Conservation (phyloP, 345 rosid genomes). For the Salix purpurea region DNA sequence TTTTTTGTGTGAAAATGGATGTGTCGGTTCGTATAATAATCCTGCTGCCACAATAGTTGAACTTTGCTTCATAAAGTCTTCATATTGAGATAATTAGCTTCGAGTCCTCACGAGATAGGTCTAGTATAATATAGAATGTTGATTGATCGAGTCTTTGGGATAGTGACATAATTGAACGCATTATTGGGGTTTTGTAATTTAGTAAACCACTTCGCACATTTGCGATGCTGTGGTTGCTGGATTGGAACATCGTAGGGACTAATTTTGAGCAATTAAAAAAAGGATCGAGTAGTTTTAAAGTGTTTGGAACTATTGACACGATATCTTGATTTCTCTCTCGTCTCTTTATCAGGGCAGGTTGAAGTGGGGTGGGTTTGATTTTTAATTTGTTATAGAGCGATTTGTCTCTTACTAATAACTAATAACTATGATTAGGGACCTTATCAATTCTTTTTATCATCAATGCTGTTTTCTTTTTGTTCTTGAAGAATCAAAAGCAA, state of each 20-base stretch:
- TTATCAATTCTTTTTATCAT: conserved; percentile 4
- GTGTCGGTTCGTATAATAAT: neutral
- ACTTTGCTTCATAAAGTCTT: neutral
- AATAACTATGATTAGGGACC: conserved; percentile 12
- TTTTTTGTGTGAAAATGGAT: neutral
- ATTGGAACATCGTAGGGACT: conserved; percentile 4
- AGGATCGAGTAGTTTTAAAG: conserved; percentile 6
- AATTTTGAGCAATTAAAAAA: neutral
- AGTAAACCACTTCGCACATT: neutral
- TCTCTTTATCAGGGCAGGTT: conserved; percentile 22
- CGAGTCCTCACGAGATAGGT: neutral
- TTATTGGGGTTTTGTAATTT: neutral
- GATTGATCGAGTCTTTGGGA: neutral
- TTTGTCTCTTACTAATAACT: neutral
- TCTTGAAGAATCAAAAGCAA: neutral
- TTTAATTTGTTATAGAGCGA: conserved; percentile 16
- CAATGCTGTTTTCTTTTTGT: neutral
- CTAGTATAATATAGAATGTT: neutral
- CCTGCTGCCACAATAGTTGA: neutral
- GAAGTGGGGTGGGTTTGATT: conserved; percentile 25
- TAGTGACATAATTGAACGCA: neutral
- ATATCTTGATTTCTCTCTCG: conserved; percentile 14
- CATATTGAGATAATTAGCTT: neutral
- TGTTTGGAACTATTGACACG: conserved; percentile 19
- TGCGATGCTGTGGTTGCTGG: neutral